Evolutionary conservation across 2,329 filamentous ascomycete genomes (phyloP).

Genomic region (Macrophomina phaseolina): DNA sequence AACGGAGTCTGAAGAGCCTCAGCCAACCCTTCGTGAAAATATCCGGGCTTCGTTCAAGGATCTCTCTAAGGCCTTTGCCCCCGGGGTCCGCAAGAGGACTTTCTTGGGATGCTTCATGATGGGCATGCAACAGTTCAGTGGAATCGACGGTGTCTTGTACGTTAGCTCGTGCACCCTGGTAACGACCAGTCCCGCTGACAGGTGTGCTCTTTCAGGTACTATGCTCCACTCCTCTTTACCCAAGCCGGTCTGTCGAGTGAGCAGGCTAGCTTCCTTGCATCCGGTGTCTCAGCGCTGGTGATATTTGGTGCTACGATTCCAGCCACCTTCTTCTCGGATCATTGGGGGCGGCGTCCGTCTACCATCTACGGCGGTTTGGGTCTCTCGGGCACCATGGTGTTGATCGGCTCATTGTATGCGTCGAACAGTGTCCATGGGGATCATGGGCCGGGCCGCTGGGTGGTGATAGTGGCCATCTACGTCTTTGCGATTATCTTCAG

Average conservation of each 20-base stretch:
- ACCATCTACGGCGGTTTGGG: slow-evolving; percentile 61
- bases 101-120: slow-evolving; percentile 62
- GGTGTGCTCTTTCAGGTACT: slow-evolving; percentile 42
- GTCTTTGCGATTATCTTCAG: slow-evolving; percentile 54
- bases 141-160: slow-evolving; percentile 67
- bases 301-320: slow-evolving; percentile 65
- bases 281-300: slow-evolving; percentile 64
- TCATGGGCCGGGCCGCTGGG: slow-evolving; percentile 52
- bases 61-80: slow-evolving; percentile 34
- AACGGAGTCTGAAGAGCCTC: background rate
- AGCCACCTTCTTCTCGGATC: slow-evolving; percentile 61
- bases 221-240: slow-evolving; percentile 65
- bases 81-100: slow-evolving; percentile 39
- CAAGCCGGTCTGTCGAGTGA: slow-evolving; percentile 63
- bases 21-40: slow-evolving; percentile 40
- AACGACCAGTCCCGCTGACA: no score
- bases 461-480: slow-evolving; percentile 59
- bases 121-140: slow-evolving; percentile 64
- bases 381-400: slow-evolving; percentile 57
- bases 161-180: no score
- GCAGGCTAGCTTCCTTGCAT: slow-evolving; percentile 64
- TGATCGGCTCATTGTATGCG: slow-evolving; percentile 62
- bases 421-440: slow-evolving; percentile 48
- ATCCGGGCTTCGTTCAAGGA: slow-evolving; percentile 35
- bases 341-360: slow-evolving; percentile 62